phyloP scores from a whole-genome alignment of 768 basidiomycete genomes.

The Trametes coccinea region DNA sequence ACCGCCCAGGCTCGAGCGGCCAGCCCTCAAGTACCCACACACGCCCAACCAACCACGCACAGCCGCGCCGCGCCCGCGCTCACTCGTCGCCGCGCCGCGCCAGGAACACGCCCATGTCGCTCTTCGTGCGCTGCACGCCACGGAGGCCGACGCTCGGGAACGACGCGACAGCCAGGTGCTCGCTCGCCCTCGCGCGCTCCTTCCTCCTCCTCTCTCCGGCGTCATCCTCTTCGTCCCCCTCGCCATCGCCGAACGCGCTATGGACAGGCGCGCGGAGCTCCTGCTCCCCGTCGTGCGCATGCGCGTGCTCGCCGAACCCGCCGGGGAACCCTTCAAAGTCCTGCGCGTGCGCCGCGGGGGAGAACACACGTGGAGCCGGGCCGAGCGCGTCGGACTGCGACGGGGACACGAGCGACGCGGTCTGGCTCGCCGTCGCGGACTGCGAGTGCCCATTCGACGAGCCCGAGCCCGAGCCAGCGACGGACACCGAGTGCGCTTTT shows the following conservation, averaged over 20 bases:
- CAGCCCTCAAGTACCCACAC: no score
- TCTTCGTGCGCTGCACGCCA: conserved; percentile 35
- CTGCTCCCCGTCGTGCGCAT: neutral
- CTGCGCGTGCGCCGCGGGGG: neutral
- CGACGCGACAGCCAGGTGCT: conserved; percentile 12
- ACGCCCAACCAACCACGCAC: no score
- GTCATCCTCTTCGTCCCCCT: neutral
- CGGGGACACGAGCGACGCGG: conserved; percentile 32
- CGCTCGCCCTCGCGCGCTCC: neutral
- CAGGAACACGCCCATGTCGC: conserved; percentile 44
- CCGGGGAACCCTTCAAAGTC: conserved; percentile 41
- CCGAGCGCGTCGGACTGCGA: conserved; percentile 33
- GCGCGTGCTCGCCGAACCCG: conserved; percentile 17
- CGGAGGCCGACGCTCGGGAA: conserved; percentile 44
- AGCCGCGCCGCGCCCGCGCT: neutral
- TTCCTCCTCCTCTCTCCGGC: neutral
- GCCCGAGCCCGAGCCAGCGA: conserved; percentile 42
- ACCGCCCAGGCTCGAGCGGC: no score
- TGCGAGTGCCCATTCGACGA: conserved; percentile 32
- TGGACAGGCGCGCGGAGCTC: conserved; percentile 1
- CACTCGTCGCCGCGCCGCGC: conserved; percentile 38
- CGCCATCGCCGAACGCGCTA: neutral
- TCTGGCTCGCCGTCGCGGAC: conserved; percentile 44
- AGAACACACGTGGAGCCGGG: conserved; percentile 32
- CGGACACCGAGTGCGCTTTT: conserved; percentile 42